Conservation (phyloP, 805 yeast species). For the Yamadazyma laniorum region DNA sequence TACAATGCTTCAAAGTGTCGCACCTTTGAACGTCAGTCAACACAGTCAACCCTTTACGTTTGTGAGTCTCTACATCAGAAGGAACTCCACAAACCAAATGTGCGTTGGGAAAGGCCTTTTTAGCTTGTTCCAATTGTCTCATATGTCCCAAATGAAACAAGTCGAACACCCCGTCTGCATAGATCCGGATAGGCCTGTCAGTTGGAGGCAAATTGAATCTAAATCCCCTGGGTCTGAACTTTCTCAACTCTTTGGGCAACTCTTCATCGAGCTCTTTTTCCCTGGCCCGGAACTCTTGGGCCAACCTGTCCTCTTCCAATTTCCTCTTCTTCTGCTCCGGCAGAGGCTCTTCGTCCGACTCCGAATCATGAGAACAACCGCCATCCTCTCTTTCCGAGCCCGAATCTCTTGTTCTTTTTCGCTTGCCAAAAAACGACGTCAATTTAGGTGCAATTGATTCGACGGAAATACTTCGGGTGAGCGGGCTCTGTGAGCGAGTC, state of each 20-base stretch:
- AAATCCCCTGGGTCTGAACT: slow-evolving; percentile 78
- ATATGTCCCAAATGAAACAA: slow-evolving; percentile 95
- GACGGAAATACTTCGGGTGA: slow-evolving; percentile 38
- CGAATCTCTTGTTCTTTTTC: slow-evolving; percentile 23
- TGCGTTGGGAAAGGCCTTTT: slow-evolving; percentile 84
- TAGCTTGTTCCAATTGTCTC: slow-evolving; percentile 97
- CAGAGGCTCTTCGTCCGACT: slow-evolving; percentile 16
- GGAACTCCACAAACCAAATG: slow-evolving; percentile 89
- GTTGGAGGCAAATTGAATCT: slow-evolving; percentile 77
- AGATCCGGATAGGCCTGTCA: slow-evolving; percentile 86
- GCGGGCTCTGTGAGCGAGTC: slow-evolving; percentile 12
- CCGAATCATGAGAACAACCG: slow-evolving; percentile 17
- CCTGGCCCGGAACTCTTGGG: slow-evolving; percentile 33
- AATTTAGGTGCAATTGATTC: slow-evolving; percentile 40
- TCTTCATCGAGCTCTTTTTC: slow-evolving; percentile 63
- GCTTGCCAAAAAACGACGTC: slow-evolving; percentile 28
- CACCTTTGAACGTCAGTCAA: slow-evolving; percentile 82
- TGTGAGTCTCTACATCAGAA: slow-evolving; percentile 85
- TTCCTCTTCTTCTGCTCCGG: slow-evolving; percentile 21
- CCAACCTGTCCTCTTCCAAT: slow-evolving; percentile 10
- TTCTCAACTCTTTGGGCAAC: slow-evolving; percentile 68
- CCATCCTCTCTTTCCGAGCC: slow-evolving; percentile 5
- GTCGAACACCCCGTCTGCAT: slow-evolving; percentile 98
- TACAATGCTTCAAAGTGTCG: slow-evolving; percentile 89
- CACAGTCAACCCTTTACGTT: slow-evolving; percentile 90